Percentiles rank a stretch among this genome's conserved stretches.
Conservation (phyloP, 345 rosid species). For the Lepidium didymum region DNA sequence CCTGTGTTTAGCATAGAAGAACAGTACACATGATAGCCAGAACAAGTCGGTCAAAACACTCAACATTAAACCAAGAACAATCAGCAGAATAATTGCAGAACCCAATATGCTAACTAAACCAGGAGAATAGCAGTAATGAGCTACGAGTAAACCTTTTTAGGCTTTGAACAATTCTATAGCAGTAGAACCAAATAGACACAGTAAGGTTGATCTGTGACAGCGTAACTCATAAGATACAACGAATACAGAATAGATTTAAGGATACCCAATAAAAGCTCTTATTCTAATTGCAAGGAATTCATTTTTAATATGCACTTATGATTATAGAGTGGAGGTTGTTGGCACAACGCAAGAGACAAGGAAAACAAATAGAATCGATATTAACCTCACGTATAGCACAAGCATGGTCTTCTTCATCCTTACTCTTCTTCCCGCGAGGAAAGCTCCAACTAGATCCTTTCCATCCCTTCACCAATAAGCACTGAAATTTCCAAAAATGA, state of each 20-base stretch:
- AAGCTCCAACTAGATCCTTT: conserved; percentile 99
- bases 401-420: conserved; percentile 97
- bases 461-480: conserved; percentile 97
- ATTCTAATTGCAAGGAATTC: background rate
- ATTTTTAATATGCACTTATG: background rate
- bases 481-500: conserved; percentile 35
- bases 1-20: conserved; percentile 41
- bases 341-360: background rate
- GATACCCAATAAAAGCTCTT: background rate
- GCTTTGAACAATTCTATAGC: conserved; percentile 6
- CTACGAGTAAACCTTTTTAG: background rate
- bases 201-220: background rate
- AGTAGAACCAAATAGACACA: background rate
- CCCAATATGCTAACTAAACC: background rate
- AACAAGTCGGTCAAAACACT: background rate
- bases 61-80: background rate
- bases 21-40: background rate
- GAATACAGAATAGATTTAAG: background rate
- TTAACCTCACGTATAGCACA: conserved; percentile 94
- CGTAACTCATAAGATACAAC: background rate
- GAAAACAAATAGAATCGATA: background rate
- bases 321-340: background rate
- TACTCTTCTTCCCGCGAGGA: conserved; percentile 98
- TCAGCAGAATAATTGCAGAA: background rate
- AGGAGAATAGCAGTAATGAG: background rate